A percentile compares a stretch with the other conserved stretches of the same genome.
phyloP scores from a whole-genome alignment of 163 green algal species.

The Picocystis sp. region DNA sequence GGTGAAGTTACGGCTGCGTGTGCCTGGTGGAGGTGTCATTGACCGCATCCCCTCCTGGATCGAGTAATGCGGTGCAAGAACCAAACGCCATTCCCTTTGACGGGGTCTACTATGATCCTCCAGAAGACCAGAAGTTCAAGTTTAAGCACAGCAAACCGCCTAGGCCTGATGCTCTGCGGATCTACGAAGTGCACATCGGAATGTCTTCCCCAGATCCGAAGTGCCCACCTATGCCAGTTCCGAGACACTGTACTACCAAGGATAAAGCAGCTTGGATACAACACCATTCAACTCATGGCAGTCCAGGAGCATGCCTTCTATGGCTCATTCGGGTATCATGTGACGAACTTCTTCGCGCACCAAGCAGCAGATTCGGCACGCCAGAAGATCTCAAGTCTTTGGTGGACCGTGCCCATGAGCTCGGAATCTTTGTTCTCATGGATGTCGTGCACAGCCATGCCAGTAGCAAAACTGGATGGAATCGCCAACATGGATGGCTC shows the following conservation, averaged over 20 bases:
- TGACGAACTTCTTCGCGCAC: constrained; percentile 84
- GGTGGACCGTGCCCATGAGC: constrained; percentile 73
- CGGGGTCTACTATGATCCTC: constrained; percentile 80
- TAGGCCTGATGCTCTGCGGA: constrained; percentile 34
- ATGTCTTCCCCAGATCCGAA: constrained; percentile 63
- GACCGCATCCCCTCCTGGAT: constrained; percentile 97
- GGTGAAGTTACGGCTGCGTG: constrained; percentile 73
- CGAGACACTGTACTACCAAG: constrained; percentile 66
- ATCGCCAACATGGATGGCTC: constrained; percentile 63
- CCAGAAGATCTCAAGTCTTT: constrained; percentile 87
- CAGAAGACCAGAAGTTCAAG: constrained; percentile 54
- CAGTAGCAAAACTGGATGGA: constrained; percentile 66
- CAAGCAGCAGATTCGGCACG: constrained; percentile 52
- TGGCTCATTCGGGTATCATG: constrained; percentile 86
- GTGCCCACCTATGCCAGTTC: constrained; percentile 53
- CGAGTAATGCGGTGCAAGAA: constrained; percentile 85
- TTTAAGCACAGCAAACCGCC: constrained; percentile 67
- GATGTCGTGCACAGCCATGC: constrained; percentile 90
- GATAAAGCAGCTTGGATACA: constrained; percentile 77
- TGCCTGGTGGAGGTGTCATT: constrained; percentile 53
- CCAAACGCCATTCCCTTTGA: constrained; percentile 93
- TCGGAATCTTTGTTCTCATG: constrained; percentile 84
- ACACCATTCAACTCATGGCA: constrained; percentile 88
- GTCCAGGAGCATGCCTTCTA: constrained; percentile 89
- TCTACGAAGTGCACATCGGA: constrained; percentile 94